Evolutionary conservation across 768 basidiomycete species (phyloP).

Genomic region (Podaxis carcinomalis): DNA sequence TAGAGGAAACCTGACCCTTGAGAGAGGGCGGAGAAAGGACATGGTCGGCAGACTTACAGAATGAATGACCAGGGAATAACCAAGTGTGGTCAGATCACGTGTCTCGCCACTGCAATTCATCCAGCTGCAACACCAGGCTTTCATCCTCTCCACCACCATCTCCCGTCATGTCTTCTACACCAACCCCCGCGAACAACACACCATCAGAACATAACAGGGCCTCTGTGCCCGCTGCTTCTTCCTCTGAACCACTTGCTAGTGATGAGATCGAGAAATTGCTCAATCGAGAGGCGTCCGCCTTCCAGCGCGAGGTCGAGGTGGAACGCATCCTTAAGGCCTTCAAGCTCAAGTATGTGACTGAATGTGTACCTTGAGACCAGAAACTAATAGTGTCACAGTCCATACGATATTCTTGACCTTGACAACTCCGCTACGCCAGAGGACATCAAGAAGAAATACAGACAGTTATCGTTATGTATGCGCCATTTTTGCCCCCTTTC

Average conservation of each 20-base stretch:
- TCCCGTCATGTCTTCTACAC: not conserved
- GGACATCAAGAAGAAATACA: conserved; percentile 87
- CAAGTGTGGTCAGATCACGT: conserved; percentile 8
- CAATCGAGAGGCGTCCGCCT: conserved; percentile 75
- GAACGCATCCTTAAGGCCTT: conserved; percentile 92
- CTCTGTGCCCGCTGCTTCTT: not conserved
- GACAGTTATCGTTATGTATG: conserved; percentile 77
- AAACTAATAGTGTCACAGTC: conserved; percentile 41
- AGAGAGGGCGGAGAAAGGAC: conserved; percentile 15
- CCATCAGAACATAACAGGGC: not conserved
- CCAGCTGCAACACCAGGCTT: not conserved
- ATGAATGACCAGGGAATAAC: not conserved
- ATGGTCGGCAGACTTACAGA: conserved; percentile 1
- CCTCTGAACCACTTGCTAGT: conserved; percentile 27
- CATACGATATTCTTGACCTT: conserved; percentile 92
- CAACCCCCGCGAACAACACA: not conserved
- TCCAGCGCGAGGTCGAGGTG: conserved; percentile 84
- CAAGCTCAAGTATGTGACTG: conserved; percentile 79
- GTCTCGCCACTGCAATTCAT: not conserved
- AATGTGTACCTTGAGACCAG: not conserved
- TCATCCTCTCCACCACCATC: not conserved
- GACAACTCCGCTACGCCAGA: conserved; percentile 64
- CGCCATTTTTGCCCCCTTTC: conserved; percentile 23
- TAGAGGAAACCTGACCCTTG: not conserved
- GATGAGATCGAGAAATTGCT: conserved; percentile 77